Percentiles rank a stretch among this genome's conserved stretches.
Conservation (phyloP, 2,329 filamentous ascomycete species). For the Hypoxylon sp. region DNA sequence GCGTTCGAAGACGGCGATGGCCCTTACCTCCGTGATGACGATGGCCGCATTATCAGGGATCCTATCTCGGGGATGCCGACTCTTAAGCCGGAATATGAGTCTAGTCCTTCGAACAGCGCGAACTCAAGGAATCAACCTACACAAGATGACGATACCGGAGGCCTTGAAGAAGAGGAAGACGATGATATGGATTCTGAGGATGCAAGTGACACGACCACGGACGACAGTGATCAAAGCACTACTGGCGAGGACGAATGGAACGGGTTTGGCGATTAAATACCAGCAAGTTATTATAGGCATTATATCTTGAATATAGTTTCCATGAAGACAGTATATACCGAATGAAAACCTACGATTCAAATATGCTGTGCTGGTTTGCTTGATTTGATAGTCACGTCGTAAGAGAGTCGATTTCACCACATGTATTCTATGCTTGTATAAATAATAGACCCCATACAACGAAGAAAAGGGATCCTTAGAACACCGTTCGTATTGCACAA, state of each 20-base stretch:
- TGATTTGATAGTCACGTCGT: neutral
- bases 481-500: neutral
- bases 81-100: slow-evolving; percentile 47
- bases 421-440: neutral
- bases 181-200: slow-evolving; percentile 35
- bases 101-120: slow-evolving; percentile 57
- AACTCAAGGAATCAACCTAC: slow-evolving; percentile 56
- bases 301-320: neutral
- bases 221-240: neutral
- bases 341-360: neutral
- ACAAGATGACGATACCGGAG: slow-evolving; percentile 57
- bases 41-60: slow-evolving; percentile 51
- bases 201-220: slow-evolving; percentile 24
- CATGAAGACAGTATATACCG: neutral
- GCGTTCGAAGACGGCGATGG: slow-evolving; percentile 44
- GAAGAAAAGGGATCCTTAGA: neutral
- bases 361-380: neutral
- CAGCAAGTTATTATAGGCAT: no score
- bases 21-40: slow-evolving; percentile 50
- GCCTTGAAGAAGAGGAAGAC: slow-evolving; percentile 51
- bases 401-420: neutral
- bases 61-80: slow-evolving; percentile 50
- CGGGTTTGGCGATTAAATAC: slow-evolving; percentile 52
- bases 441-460: neutral
- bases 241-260: slow-evolving; percentile 51